Conservation (phyloP, 257 asterid genomes). For the Solanum tarapatanum region DNA sequence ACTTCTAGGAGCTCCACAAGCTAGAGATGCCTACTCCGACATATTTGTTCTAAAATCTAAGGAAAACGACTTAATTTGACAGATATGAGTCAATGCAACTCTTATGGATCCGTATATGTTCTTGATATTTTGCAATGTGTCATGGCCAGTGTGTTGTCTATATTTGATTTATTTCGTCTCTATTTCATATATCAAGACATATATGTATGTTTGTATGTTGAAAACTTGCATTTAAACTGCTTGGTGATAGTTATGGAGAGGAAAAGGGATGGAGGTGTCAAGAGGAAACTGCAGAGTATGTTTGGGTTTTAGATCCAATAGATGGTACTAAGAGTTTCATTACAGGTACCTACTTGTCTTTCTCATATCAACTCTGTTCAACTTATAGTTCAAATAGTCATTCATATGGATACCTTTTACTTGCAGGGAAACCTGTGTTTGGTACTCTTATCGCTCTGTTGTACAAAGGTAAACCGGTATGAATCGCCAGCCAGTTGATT, state of each 20-base stretch:
- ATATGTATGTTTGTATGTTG: not conserved
- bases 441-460: constrained; percentile 88
- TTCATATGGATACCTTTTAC: not conserved
- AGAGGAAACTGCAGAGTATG: constrained; percentile 63
- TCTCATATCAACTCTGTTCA: not conserved
- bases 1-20: not conserved
- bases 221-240: not conserved
- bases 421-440: constrained; percentile 81
- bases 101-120: not conserved
- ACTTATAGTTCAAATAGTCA: not conserved
- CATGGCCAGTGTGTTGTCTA: not conserved
- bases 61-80: not conserved
- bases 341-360: constrained; percentile 39
- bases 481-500: constrained; percentile 14
- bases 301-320: constrained; percentile 96
- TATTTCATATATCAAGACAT: not conserved
- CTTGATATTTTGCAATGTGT: not conserved
- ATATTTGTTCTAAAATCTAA: not conserved
- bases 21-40: not conserved
- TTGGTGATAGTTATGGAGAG: constrained; percentile 66
- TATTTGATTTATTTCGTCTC: not conserved
- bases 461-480: constrained; percentile 84
- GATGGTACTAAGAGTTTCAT: constrained; percentile 98
- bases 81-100: not conserved
- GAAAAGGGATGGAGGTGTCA: constrained; percentile 85